phyloP scores from a whole-genome alignment of 2,329 filamentous ascomycete species.

The Chaetomium strumarium region DNA sequence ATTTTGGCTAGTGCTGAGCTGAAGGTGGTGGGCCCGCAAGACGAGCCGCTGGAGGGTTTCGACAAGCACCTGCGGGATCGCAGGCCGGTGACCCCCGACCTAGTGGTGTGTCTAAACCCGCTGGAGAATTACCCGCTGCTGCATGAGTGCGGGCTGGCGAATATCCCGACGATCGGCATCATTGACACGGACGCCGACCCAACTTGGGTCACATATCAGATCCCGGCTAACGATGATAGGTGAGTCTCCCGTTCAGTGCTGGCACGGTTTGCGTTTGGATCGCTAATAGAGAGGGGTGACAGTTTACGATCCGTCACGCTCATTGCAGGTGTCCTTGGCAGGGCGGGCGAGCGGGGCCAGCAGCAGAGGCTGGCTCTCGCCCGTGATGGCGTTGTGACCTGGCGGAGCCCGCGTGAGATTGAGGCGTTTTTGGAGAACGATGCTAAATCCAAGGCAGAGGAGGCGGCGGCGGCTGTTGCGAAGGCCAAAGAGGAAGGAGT shows the following conservation, averaged over 20 bases:
- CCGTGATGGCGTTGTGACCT: conserved; percentile 56
- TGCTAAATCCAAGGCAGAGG: background rate
- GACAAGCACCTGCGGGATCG: conserved; percentile 57
- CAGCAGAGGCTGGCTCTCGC: conserved; percentile 59
- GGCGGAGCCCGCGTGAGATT: conserved; percentile 44
- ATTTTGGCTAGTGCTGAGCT: conserved; percentile 67
- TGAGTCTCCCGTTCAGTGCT: conserved; percentile 33
- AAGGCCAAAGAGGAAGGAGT: background rate
- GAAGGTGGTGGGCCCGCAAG: conserved; percentile 72
- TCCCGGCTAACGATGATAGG: conserved; percentile 96
- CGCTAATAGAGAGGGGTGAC: background rate
- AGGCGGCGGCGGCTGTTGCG: background rate
- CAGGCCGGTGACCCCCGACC: conserved; percentile 70
- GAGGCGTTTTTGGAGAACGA: conserved; percentile 3
- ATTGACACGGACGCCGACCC: conserved; percentile 92
- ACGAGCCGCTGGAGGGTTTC: conserved; percentile 56
- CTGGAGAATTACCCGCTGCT: conserved; percentile 85
- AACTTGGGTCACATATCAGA: conserved; percentile 91
- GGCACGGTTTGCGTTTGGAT: background rate
- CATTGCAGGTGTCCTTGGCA: conserved; percentile 78
- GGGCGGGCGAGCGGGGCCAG: conserved; percentile 75
- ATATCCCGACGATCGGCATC: conserved; percentile 88
- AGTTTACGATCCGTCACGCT: conserved; percentile 77
- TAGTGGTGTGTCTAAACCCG: conserved; percentile 90
- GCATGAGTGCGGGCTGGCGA: conserved; percentile 83